phyloP scores from a whole-genome alignment of 1,284 basidiomycete species.

The Marasmius tenuissimus region DNA sequence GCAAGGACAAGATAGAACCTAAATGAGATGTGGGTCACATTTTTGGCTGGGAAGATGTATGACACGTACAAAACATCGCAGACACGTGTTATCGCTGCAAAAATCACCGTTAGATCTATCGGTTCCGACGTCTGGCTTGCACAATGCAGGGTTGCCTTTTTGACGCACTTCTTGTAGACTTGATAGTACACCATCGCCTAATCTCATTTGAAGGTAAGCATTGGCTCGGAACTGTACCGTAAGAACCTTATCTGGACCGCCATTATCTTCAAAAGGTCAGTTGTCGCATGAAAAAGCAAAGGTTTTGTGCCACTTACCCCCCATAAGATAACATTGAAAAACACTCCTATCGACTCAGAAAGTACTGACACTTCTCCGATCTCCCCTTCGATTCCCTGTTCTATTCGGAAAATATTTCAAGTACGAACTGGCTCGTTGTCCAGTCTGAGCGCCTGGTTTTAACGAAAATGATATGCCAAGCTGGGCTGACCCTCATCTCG shows the following conservation, averaged over 20 bases:
- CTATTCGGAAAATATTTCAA: too few species aligned
- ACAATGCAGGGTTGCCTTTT: constrained; percentile 21
- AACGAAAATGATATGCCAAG: too few species aligned
- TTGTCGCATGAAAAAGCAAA: background rate
- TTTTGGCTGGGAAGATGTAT: background rate
- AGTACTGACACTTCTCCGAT: background rate
- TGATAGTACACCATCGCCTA: background rate
- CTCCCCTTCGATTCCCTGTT: background rate
- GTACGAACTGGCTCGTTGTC: too few species aligned
- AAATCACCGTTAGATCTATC: background rate
- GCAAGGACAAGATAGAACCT: constrained; percentile 43
- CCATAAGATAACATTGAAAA: constrained; percentile 45
- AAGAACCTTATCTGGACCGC: constrained; percentile 33
- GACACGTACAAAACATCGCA: constrained; percentile 36
- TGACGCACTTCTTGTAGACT: constrained; percentile 23
- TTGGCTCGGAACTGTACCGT: background rate
- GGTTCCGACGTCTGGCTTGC: constrained; percentile 6
- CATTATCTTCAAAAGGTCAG: constrained; percentile 25
- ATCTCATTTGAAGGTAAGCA: background rate
- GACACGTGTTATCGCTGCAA: constrained; percentile 41
- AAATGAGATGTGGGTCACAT: background rate
- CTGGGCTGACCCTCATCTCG: too few species aligned
- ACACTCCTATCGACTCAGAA: constrained; percentile 39
- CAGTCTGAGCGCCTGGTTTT: too few species aligned
- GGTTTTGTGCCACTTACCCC: constrained; percentile 31